Evolutionary conservation across 352 stramenopile species (phyloP).

Genomic region (Sclerospora graminicola): DNA sequence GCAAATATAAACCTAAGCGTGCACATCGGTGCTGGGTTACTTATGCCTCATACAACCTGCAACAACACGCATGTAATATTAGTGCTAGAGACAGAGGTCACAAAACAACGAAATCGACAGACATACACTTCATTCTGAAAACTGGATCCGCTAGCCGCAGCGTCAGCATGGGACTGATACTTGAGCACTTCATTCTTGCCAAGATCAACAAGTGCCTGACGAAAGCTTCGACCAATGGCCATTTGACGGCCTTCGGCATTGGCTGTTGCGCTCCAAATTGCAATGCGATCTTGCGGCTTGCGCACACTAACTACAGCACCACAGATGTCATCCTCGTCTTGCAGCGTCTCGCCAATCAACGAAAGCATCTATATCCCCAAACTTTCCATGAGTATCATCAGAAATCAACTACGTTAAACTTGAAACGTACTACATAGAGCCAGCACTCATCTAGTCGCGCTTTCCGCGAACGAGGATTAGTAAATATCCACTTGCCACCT

Average conservation of each 20-base stretch:
- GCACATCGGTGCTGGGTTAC: constrained; percentile 42
- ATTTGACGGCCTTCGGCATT: constrained; percentile 64
- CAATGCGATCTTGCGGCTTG: constrained; percentile 92
- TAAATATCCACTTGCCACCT: constrained; percentile 96
- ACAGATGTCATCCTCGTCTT: constrained; percentile 91
- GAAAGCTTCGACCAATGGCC: constrained; percentile 73
- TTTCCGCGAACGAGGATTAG: constrained; percentile 89
- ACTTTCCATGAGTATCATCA: constrained; percentile 2
- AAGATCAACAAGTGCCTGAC: constrained; percentile 68
- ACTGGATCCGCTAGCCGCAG: constrained; percentile 79
- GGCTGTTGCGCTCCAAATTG: constrained; percentile 89
- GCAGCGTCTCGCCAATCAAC: constrained; percentile 93
- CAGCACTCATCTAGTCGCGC: constrained; percentile 92
- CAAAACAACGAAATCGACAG: background rate
- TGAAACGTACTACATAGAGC: constrained; percentile 84
- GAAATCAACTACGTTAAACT: background rate
- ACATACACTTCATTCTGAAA: constrained; percentile 89
- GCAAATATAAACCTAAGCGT: constrained; percentile 33
- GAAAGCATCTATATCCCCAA: constrained; percentile 76
- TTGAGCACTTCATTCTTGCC: constrained; percentile 85
- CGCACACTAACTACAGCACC: constrained; percentile 93
- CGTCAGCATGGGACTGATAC: constrained; percentile 83
- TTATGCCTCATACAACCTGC: constrained; percentile 79
- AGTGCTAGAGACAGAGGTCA: constrained; percentile 1
- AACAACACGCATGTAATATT: constrained; percentile 5